Conservation (phyloP, 2,329 filamentous ascomycete species). For the Beauveria pseudobassiana region DNA sequence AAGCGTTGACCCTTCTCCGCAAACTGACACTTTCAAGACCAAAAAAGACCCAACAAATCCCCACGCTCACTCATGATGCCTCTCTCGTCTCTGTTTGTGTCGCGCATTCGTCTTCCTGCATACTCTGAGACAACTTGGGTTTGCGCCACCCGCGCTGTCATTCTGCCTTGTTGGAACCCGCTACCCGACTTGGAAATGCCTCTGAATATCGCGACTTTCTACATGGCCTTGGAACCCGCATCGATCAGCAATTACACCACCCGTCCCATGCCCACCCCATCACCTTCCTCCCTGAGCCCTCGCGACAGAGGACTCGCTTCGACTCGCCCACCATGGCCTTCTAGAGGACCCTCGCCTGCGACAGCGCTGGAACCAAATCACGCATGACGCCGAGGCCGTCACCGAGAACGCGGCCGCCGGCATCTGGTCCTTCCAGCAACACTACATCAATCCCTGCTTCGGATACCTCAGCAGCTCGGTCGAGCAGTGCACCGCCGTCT, state of each 20-base stretch:
- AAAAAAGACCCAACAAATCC: background rate
- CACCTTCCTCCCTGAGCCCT: constrained; percentile 6
- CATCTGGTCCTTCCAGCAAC: constrained; percentile 82
- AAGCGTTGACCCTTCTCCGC: background rate
- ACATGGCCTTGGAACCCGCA: background rate
- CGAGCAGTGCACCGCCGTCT: constrained; percentile 64
- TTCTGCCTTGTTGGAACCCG: background rate
- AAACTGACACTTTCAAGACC: background rate
- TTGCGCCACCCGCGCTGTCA: constrained; percentile 3
- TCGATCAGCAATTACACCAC: background rate
- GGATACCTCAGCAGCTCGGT: constrained; percentile 57
- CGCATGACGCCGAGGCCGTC: constrained; percentile 80
- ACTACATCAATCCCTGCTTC: constrained; percentile 78
- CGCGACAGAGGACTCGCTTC: constrained; percentile 1
- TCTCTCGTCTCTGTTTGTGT: background rate
- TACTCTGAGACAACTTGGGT: constrained; percentile 2
- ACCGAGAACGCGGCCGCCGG: constrained; percentile 88
- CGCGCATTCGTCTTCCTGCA: constrained; percentile 3
- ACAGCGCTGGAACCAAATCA: constrained; percentile 88
- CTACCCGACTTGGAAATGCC: background rate
- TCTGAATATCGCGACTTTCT: background rate
- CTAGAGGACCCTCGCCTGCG: constrained; percentile 80
- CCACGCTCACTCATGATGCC: background rate
- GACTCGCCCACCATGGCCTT: constrained; percentile 42
- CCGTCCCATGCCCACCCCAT: background rate